Percentiles rank a stretch among this genome's conserved stretches.
Conservation (phyloP, 1,139 yeast genomes). For the Torulaspora globosa region DNA sequence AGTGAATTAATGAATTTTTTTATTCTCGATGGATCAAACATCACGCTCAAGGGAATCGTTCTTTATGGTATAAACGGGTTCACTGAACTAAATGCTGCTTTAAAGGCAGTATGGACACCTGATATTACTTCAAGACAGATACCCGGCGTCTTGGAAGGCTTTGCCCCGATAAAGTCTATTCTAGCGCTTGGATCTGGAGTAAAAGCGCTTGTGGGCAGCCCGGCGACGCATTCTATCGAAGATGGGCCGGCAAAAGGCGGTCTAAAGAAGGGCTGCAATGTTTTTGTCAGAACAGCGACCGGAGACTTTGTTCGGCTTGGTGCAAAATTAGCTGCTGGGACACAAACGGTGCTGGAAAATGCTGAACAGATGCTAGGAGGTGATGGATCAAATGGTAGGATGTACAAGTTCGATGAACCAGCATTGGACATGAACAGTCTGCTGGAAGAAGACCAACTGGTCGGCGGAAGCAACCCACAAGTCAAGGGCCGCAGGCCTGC, state of each 20-base stretch:
- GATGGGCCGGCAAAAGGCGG: slow-evolving; percentile 70
- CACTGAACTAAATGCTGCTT: slow-evolving; percentile 49
- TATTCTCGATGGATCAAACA: slow-evolving; percentile 77
- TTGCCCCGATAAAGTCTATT: slow-evolving; percentile 75
- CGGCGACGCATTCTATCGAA: slow-evolving; percentile 66
- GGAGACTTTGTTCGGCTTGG: slow-evolving; percentile 79
- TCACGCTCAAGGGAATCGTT: slow-evolving; percentile 56
- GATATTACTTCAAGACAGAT: slow-evolving; percentile 77
- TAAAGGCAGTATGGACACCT: slow-evolving; percentile 78
- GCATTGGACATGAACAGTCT: slow-evolving; percentile 23
- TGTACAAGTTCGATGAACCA: slow-evolving; percentile 14
- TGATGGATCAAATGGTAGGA: slow-evolving; percentile 25
- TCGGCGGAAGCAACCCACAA: slow-evolving; percentile 32
- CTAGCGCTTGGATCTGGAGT: slow-evolving; percentile 77
- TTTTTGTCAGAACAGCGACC: slow-evolving; percentile 77
- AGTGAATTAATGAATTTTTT: slow-evolving; percentile 86
- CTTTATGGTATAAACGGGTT: slow-evolving; percentile 77
- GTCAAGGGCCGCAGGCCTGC: slow-evolving; percentile 28
- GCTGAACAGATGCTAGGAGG: slow-evolving; percentile 54
- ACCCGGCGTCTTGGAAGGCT: slow-evolving; percentile 73
- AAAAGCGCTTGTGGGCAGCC: slow-evolving; percentile 66
- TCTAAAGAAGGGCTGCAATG: slow-evolving; percentile 68
- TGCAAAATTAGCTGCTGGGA: slow-evolving; percentile 82
- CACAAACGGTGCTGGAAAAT: slow-evolving; percentile 74
- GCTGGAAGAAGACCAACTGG: slow-evolving; percentile 31